Evolutionary conservation across 495 filamentous ascomycete genomes (phyloP), one percentile per base, ranked within the genome.

Genomic region (Margaritispora aquatica): DNA sequence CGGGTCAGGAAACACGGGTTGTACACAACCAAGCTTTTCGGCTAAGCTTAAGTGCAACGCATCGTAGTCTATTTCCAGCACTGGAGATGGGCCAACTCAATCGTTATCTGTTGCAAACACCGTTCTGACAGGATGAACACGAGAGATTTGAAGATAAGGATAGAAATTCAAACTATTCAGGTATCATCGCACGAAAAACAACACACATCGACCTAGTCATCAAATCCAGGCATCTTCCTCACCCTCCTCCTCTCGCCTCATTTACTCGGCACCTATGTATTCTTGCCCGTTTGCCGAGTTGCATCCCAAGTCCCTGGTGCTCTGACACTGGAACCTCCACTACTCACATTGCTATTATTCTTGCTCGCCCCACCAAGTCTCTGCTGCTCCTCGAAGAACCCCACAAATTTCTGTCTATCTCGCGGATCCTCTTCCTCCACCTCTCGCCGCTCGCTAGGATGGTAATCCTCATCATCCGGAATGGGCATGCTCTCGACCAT

Each of bases 381-480:
- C 19, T 44, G 11, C 38, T 44, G 38, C 38, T 44, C 38, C 19
- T 44, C 38, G 20, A 60, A 54, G 7, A 38, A 48, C 5, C 58
- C 58, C 2, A 49, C 38, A 54, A 34, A 49, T 20, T 60, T 60
- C 17, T 54, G 59, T n/a, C 50, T 41, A 17, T 48, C 26, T 11
- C 44, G 29, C 44, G 24, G 29, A 26, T 23, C 26, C 5, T 27
- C 52, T 47, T 61, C 51, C 26, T 22, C 52, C 52, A 51, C 51
- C 38, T 41, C 11, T 47, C 20, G 26, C 24, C 55, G 36, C 27
- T 38, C 26, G 5, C 21, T n/a, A 46, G 54, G n/a, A 13, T 19
- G 21, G 26, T 24, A 34, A 13, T 34, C 47, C 47, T 50, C 52
- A n/a, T 62, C 59, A 27, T 62, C 59, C 5, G 59, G 54, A 27